A percentile compares a stretch with the other conserved stretches of the same genome.
Conservation (phyloP, 2,329 filamentous ascomycete species). For the Calonectria fujianensis region DNA sequence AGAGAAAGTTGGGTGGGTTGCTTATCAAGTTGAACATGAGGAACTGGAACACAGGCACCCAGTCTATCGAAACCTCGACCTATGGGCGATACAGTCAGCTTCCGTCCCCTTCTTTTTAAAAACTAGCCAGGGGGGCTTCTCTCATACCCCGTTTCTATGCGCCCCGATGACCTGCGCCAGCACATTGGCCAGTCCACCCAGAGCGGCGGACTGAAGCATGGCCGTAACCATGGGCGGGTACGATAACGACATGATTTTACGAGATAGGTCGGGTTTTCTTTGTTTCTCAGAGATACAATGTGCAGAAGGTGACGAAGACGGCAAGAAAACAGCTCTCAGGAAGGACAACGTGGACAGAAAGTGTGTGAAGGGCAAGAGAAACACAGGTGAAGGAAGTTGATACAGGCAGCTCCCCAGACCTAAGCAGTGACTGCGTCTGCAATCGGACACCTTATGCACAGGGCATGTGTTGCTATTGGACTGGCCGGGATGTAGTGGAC, state of each 20-base stretch:
- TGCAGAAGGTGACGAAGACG: neutral
- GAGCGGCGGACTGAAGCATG: constrained; percentile 78
- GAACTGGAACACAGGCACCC: constrained; percentile 84
- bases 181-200: constrained; percentile 82
- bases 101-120: neutral
- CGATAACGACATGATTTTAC: constrained; percentile 47
- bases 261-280: neutral
- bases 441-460: constrained; percentile 27
- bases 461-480: constrained; percentile 25
- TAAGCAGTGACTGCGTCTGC: constrained; percentile 7
- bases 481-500: neutral
- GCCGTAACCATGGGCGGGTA: constrained; percentile 73
- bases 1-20: constrained; percentile 89
- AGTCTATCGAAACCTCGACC: constrained; percentile 78
- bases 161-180: constrained; percentile 82
- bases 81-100: constrained; percentile 55
- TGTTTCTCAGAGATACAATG: neutral
- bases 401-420: neutral
- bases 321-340: neutral
- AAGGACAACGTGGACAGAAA: constrained; percentile 1
- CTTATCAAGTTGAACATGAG: constrained; percentile 82
- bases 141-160: constrained; percentile 74
- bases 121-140: neutral
- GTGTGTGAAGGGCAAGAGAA: neutral
- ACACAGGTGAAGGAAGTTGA: neutral